Conservation (phyloP, 805 yeast species). For the Clavispora carvajalis region DNA sequence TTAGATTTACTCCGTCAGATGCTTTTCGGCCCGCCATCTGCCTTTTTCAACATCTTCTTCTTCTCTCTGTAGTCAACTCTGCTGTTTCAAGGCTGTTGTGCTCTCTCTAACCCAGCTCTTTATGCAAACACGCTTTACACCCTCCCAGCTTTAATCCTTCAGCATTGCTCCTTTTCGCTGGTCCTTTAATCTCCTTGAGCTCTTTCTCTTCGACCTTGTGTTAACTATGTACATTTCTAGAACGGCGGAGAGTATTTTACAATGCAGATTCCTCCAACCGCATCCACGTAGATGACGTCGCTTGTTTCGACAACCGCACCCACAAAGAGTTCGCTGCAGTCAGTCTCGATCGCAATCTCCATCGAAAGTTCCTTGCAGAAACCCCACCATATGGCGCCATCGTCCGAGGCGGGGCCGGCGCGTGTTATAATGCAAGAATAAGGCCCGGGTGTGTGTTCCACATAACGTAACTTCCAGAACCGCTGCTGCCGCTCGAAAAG, state of each 20-base stretch:
- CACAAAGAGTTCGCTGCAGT: constrained; percentile 19
- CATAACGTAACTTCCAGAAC: constrained; percentile 19
- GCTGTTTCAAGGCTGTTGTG: too few species aligned
- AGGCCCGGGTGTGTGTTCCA: not conserved
- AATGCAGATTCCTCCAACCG: constrained; percentile 27
- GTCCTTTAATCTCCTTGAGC: too few species aligned
- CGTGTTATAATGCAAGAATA: not conserved
- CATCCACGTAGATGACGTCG: constrained; percentile 38
- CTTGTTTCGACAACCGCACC: constrained; percentile 47
- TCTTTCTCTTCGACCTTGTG: not conserved
- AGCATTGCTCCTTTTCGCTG: too few species aligned
- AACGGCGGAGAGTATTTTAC: not conserved
- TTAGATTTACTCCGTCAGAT: too few species aligned
- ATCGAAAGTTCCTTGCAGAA: constrained; percentile 45
- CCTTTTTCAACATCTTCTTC: too few species aligned
- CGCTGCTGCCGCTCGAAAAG: constrained; percentile 14
- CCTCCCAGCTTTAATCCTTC: too few species aligned
- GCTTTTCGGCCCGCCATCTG: too few species aligned
- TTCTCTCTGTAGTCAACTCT: too few species aligned
- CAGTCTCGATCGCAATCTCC: constrained; percentile 38
- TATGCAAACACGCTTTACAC: too few species aligned
- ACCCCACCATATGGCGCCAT: constrained; percentile 26
- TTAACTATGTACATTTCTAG: not conserved
- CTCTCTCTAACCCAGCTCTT: too few species aligned
- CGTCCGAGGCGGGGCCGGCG: constrained; percentile 19